Evolutionary conservation across 2,329 filamentous ascomycete species (phyloP).

Genomic region (Ceratocystis destructans): DNA sequence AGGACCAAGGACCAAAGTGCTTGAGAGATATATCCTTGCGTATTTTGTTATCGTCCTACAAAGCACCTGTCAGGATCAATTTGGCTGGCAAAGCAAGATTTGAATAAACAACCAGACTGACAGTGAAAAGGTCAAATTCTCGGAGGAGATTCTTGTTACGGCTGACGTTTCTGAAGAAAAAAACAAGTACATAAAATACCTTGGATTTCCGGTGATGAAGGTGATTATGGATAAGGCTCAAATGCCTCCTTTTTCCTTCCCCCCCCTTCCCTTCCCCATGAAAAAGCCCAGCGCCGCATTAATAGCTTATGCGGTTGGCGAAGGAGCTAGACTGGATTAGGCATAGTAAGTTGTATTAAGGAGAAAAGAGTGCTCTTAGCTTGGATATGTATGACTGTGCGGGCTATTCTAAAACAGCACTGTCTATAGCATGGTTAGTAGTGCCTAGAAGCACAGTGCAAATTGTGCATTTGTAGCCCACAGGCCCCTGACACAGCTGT

Average conservation of each 20-base stretch:
- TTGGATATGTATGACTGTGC: background rate
- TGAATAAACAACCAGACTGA: too few species aligned
- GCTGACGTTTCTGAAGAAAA: background rate
- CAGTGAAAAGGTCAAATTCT: too few species aligned
- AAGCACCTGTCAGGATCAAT: too few species aligned
- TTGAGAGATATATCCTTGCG: too few species aligned
- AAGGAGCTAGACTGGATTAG: background rate
- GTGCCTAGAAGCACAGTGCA: background rate
- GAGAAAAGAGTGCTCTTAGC: background rate
- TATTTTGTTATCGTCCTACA: too few species aligned
- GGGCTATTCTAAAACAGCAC: background rate
- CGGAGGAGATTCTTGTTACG: too few species aligned
- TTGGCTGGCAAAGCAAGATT: too few species aligned
- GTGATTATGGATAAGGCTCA: background rate
- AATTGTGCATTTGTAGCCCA: background rate
- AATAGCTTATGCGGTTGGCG: background rate
- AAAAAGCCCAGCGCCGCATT: slow-evolving; percentile 4
- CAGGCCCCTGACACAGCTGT: background rate
- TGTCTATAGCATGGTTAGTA: background rate
- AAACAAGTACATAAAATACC: background rate
- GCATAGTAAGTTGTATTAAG: background rate
- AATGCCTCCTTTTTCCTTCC: background rate
- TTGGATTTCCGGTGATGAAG: too few species aligned
- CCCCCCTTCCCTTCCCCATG: background rate
- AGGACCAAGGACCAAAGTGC: too few species aligned